phyloP scores from a whole-genome alignment of 1,284 basidiomycete genomes.

The Austroboletus niveus region DNA sequence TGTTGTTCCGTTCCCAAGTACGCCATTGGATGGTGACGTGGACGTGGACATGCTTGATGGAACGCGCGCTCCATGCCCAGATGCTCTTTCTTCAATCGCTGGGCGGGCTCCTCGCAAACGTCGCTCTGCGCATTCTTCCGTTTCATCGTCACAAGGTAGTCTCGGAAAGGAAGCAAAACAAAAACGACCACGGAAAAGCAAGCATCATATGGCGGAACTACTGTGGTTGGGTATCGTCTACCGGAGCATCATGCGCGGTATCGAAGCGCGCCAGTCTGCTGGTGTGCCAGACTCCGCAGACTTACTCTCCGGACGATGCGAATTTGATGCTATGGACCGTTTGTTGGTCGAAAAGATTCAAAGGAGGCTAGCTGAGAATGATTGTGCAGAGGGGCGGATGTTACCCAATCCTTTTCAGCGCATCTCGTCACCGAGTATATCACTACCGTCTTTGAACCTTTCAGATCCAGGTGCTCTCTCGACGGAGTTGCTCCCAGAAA shows the following conservation, averaged over 20 bases:
- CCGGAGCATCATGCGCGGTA: slow-evolving; percentile 35
- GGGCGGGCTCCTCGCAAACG: slow-evolving; percentile 26
- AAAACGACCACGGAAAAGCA: slow-evolving; percentile 37
- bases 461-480: slow-evolving; percentile 3
- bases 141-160: slow-evolving; percentile 15
- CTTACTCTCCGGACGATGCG: neutral
- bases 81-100: neutral
- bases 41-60: slow-evolving; percentile 34
- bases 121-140: slow-evolving; percentile 29
- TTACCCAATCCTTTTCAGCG: slow-evolving; percentile 19
- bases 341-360: slow-evolving; percentile 19
- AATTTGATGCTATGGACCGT: slow-evolving; percentile 24
- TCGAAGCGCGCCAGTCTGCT: slow-evolving; percentile 18
- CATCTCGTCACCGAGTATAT: slow-evolving; percentile 26
- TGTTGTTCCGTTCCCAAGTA: slow-evolving; percentile 31
- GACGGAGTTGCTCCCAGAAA: neutral
- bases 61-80: slow-evolving; percentile 11
- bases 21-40: slow-evolving; percentile 11
- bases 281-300: neutral
- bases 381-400: slow-evolving; percentile 16
- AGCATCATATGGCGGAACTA: slow-evolving; percentile 36
- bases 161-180: slow-evolving; percentile 13
- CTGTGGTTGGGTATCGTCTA: slow-evolving; percentile 42
- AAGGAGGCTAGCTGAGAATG: slow-evolving; percentile 22
- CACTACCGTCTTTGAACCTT: slow-evolving; percentile 20